Evolutionary conservation across 257 asterid species (phyloP), one percentile per base, ranked within the genome.

Genomic region (Scutellaria baicalensis): DNA sequence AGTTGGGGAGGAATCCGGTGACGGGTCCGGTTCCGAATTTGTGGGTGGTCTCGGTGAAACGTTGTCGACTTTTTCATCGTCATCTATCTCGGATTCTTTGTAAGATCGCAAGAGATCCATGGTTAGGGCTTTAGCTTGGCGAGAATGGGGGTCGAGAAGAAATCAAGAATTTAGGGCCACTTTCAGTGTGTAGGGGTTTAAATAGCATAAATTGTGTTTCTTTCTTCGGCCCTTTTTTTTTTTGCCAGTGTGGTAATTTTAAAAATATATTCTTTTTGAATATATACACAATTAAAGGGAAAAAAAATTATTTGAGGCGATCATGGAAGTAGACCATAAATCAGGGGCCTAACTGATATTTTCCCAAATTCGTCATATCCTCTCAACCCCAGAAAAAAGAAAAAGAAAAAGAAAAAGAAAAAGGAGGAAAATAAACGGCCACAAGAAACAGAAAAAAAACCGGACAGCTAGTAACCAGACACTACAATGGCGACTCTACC

Each of bases 1-100:
- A 13, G 75, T n/a, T 2, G 98, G 98, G 1, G 96, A 91, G 0
- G 96, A 88, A 20, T 86, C 92, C 1, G 96, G 95, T 3, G 96
- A 90, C 4, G 80, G 33, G 0, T 65, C 71, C 9, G 72, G 70
- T 3, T 69, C 68, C 8, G 83, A 54, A 1, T 48, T 66, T 13
- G 80, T 0, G 59, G 65, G 74, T 3, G 70, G 38, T 16, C 9
- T 49, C 12, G 63, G 33, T 0, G 79, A 61, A 3, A 49, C 63
- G 47, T 51, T 60, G 56, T 35, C 77, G 66, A 49, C 52, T 6
- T 60, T 57, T 4, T 55, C 64, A 9, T 44, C 64, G 0, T 47
- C 82, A 3, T 76, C 84, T 38, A 66, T 40, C 20, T 71, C 75
- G 59, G 64, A 17, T n/a, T 75, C 79, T 33, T 18, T 49, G 79